Evolutionary conservation across 352 stramenopile genomes (phyloP).

Genomic region (Phytopythium vexans): DNA sequence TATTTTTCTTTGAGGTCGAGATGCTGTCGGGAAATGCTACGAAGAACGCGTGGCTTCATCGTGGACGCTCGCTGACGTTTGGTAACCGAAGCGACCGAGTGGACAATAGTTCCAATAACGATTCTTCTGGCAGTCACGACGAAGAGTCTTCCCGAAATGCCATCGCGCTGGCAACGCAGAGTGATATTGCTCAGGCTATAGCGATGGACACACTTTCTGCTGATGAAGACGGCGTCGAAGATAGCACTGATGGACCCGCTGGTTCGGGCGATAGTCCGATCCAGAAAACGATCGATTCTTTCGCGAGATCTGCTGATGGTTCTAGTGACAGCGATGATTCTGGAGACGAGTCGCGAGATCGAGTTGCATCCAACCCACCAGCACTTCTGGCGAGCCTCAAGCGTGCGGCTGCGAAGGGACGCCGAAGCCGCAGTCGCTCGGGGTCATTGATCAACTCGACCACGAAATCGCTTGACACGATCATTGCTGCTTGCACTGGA

Average conservation of each 20-base stretch:
- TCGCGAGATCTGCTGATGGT: conserved; percentile 8
- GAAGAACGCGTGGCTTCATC: conserved; percentile 57
- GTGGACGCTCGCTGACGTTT: conserved; percentile 36
- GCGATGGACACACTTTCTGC: conserved; percentile 43
- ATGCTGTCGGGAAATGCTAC: conserved; percentile 27
- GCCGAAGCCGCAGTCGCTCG: conserved; percentile 34
- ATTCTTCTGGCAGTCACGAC: conserved; percentile 1
- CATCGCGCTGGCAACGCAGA: conserved; percentile 73
- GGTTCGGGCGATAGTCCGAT: conserved; percentile 14
- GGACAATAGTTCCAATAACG: conserved; percentile 13
- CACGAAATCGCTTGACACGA: conserved; percentile 64
- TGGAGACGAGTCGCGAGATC: conserved; percentile 42
- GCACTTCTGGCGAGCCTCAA: conserved; percentile 20
- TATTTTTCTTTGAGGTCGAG: conserved; percentile 85
- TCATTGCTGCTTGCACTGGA: conserved; percentile 56
- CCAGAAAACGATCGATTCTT: conserved; percentile 3
- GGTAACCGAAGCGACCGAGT: conserved; percentile 25
- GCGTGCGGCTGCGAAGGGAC: conserved; percentile 38
- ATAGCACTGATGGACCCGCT: conserved; percentile 20
- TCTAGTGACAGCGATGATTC: conserved; percentile 29
- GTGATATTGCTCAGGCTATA: conserved; percentile 69
- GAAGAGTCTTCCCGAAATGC: conserved; percentile 40
- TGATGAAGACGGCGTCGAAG: conserved; percentile 26
- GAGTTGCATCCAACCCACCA: conserved; percentile 52
- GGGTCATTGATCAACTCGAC: conserved; percentile 61